Evolutionary conservation across 257 asterid genomes (phyloP), one percentile per base, ranked within the genome.

Genomic region (Thymus quinquecostatus): DNA sequence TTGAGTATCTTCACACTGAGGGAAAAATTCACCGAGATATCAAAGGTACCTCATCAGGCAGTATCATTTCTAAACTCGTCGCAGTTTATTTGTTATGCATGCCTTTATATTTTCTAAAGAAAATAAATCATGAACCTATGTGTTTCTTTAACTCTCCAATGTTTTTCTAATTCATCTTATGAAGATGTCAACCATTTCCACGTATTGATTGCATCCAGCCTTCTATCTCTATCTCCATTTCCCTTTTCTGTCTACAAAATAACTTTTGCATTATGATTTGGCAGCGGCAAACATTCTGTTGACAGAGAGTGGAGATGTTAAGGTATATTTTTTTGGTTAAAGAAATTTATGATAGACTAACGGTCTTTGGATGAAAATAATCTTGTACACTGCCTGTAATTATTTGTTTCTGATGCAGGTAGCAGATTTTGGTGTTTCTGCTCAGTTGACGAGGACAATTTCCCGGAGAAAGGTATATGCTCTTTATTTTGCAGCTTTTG

Each of bases 401-500:
- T 60, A 47, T 34, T 54, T 51, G 60, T 68, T 69, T 57, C 59
- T 81, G 67, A 65, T 70, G 54, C 71, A 94, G 99, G 99, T 95
- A 77, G 99, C 99, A 72, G 99, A 95, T 85, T 95, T 95, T 81
- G 99, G 99, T n/a, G 99, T 95, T 84, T 95, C 99, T 82, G 99
- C 98, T 64, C 99, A 95, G 82, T 75, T 95, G 75, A 95, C 99
- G 6, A 81, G 97, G 70, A 95, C 99, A 45, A 95, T 95, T 78
- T 95, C 99, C 28, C 86, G 97, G 78, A 88, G 99, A 84, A 95
- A 95, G 99, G 99, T 95, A 72, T 13, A 6, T 44, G 45, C 59
- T 72, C 40, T 67, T 70, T 2, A 27, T 61, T 54, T 57, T 50
- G 50, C 10, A 33, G 11, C 66, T 69, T 21, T 64, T 72, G 67